phyloP scores from a whole-genome alignment of 768 basidiomycete genomes.

The Tulasnella sp. region DNA sequence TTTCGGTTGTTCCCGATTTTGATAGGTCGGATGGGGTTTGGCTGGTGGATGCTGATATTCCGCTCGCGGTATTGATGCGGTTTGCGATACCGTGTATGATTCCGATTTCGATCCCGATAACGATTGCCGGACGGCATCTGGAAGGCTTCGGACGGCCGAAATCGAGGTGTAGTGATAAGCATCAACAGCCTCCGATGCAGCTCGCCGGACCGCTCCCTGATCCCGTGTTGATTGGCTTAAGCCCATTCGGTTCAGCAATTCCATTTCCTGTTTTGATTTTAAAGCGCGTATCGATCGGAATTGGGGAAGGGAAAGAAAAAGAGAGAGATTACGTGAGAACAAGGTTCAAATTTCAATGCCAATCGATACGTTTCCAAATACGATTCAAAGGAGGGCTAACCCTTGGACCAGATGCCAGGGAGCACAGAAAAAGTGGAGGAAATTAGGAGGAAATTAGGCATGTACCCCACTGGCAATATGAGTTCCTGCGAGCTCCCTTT shows the following conservation, averaged over 20 bases:
- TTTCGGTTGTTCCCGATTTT: neutral
- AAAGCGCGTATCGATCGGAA: slow-evolving; percentile 6
- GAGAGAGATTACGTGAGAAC: slow-evolving; percentile 8
- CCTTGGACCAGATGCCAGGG: neutral
- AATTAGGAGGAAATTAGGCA: neutral
- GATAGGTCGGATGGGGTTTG: neutral
- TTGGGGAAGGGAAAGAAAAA: slow-evolving; percentile 18
- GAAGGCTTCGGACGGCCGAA: neutral
- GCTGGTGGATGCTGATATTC: neutral
- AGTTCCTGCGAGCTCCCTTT: slow-evolving; percentile 64
- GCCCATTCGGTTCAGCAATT: slow-evolving; percentile 12
- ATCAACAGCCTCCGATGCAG: neutral
- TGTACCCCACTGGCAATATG: slow-evolving; percentile 7
- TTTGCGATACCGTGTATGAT: neutral
- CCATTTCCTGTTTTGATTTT: slow-evolving; percentile 14
- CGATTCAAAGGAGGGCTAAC: neutral
- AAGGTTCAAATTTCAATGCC: neutral
- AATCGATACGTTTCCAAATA: neutral
- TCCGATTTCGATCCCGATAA: neutral
- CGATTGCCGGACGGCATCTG: neutral
- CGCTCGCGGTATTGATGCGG: neutral
- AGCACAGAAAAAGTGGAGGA: neutral
- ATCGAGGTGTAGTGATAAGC: neutral
- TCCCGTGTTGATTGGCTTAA: neutral
- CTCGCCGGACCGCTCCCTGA: neutral